Evolutionary conservation across 2,329 filamentous ascomycete genomes (phyloP).

Genomic region (Aspergillus novoparasiticus): DNA sequence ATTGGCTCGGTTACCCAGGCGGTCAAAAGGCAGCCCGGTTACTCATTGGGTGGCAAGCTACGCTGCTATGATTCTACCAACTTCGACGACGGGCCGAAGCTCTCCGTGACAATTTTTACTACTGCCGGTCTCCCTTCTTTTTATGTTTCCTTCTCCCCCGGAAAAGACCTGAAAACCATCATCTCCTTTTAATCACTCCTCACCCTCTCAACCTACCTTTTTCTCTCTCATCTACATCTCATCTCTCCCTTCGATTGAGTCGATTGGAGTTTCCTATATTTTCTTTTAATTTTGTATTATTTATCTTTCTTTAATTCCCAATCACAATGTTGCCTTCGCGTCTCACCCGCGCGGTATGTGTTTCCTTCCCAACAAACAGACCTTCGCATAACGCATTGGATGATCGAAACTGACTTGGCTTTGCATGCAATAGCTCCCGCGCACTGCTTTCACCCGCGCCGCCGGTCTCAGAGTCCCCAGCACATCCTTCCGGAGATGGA

Average conservation of each 20-base stretch:
- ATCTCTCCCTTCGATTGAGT: constrained; percentile 34
- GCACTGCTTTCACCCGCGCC: constrained; percentile 72
- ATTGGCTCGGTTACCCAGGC: constrained; percentile 19
- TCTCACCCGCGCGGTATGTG: constrained; percentile 74
- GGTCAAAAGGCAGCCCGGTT: constrained; percentile 20
- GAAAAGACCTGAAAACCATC: constrained; percentile 22
- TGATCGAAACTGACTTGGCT: constrained; percentile 20
- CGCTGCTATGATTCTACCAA: constrained; percentile 38
- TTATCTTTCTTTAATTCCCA: constrained; percentile 31
- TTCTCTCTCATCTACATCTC: constrained; percentile 12
- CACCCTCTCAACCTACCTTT: constrained; percentile 25
- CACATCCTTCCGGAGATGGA: constrained; percentile 67
- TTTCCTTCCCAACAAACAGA: neutral
- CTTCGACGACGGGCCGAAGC: constrained; percentile 41
- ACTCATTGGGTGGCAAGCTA: constrained; percentile 18
- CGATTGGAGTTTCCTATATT: constrained; percentile 31
- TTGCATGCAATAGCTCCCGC: constrained; percentile 64
- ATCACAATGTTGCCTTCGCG: constrained; percentile 71
- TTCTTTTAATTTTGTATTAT: constrained; percentile 38
- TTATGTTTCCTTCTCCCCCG: constrained; percentile 23
- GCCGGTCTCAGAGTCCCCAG: constrained; percentile 70
- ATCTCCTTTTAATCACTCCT: constrained; percentile 25
- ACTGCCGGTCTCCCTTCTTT: constrained; percentile 32
- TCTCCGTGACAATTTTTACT: constrained; percentile 39
- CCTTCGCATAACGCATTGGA: constrained; percentile 1